These are phyloP conservation scores for Fusarium miscanthi DNA, from an alignment of 2,329 filamentous ascomycete species.

Conservation along the genomic window DNA sequence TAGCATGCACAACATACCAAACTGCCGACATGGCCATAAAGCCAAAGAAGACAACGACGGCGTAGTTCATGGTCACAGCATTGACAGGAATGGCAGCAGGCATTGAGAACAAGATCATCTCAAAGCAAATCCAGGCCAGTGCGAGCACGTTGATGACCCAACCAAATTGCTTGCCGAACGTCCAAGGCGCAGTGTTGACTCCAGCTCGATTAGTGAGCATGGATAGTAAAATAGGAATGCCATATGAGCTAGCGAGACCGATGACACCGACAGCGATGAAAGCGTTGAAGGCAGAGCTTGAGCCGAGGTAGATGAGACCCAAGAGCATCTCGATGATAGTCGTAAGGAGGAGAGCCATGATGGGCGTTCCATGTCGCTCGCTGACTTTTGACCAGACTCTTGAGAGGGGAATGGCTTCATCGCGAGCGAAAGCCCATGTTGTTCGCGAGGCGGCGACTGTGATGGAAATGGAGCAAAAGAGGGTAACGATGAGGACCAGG, in stretches of 20 bases:
- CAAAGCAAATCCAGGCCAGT: conserved; percentile 75
- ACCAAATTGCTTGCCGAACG: conserved; percentile 72
- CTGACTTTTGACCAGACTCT: conserved; percentile 74
- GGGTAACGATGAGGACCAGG: conserved; percentile 77
- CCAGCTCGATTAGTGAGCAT: conserved; percentile 72
- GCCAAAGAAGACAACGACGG: conserved; percentile 72
- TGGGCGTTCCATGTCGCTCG: conserved; percentile 72
- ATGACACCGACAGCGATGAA: conserved; percentile 86
- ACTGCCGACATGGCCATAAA: conserved; percentile 68
- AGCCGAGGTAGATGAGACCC: conserved; percentile 83
- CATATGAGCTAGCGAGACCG: conserved; percentile 79
- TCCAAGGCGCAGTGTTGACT: conserved; percentile 72
- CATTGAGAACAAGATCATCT: conserved; percentile 82
- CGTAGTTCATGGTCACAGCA: conserved; percentile 72
- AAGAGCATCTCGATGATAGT: conserved; percentile 76
- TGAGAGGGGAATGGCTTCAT: conserved; percentile 78
- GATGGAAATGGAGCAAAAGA: conserved; percentile 80
- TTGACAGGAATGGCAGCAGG: conserved; percentile 70
- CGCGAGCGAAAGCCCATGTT: conserved; percentile 80
- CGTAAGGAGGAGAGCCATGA: conserved; percentile 75
- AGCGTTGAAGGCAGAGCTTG: conserved; percentile 78
- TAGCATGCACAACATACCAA: conserved; percentile 69
- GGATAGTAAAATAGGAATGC: conserved; percentile 78
- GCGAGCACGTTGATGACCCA: conserved; percentile 74
- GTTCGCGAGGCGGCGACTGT: conserved; percentile 79